Evolutionary conservation across 768 basidiomycete genomes (phyloP).

Genomic region (Suillus occidentalis): DNA sequence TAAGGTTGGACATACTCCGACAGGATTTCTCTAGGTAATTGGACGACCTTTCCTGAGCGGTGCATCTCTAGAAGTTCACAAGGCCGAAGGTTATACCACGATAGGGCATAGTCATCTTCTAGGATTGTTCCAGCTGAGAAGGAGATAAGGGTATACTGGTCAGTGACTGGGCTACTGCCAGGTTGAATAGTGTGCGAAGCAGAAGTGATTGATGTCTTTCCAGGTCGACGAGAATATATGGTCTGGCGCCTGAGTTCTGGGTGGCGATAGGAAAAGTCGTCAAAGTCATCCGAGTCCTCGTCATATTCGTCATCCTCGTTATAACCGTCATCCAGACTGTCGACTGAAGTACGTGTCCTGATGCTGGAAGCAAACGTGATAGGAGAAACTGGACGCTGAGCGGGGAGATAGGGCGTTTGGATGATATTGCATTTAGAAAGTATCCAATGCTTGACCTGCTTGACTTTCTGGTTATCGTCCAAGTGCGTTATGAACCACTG

Average conservation of each 20-base stretch:
- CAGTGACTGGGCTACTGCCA: constrained; percentile 21
- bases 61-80: constrained; percentile 76
- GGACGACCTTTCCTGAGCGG: constrained; percentile 38
- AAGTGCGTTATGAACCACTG: constrained; percentile 78
- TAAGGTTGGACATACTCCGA: constrained; percentile 55
- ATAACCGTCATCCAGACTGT: constrained; percentile 28
- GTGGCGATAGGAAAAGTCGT: constrained; percentile 17
- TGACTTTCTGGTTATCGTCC: constrained; percentile 58
- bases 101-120: constrained; percentile 58
- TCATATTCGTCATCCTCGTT: constrained; percentile 34
- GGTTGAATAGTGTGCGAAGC: constrained; percentile 10
- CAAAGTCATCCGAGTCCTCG: constrained; percentile 25
- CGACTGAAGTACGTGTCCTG: constrained; percentile 19
- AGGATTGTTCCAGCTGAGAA: constrained; percentile 71
- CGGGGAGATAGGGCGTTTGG: constrained; percentile 27
- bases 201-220: constrained; percentile 11
- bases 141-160: constrained; percentile 53
- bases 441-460: constrained; percentile 62
- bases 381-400: constrained; percentile 56
- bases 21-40: constrained; percentile 41
- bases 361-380: constrained; percentile 58
- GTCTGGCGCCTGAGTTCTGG: constrained; percentile 1
- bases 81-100: constrained; percentile 60
- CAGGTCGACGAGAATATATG: constrained; percentile 13
- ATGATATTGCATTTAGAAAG: constrained; percentile 54